Conservation (phyloP, 208 protist species). For the Trypanosoma platydactyli region DNA sequence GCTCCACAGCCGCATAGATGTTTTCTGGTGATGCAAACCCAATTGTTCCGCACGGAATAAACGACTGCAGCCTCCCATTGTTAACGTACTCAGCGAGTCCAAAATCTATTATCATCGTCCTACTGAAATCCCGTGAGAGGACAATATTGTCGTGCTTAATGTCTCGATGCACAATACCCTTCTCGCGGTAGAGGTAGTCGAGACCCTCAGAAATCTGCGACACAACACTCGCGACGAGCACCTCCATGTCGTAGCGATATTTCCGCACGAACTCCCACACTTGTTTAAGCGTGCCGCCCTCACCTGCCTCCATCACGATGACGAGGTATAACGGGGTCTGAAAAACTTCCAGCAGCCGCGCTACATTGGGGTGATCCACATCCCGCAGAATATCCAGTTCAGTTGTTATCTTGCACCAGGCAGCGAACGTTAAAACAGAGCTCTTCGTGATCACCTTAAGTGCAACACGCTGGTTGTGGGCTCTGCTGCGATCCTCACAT, state of each 20-base stretch:
- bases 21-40: constrained; percentile 79
- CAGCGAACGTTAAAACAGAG: constrained; percentile 28
- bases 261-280: constrained; percentile 42
- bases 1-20: constrained; percentile 37
- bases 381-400: constrained; percentile 53
- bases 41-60: constrained; percentile 45
- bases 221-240: constrained; percentile 62
- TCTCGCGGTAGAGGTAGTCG: constrained; percentile 64
- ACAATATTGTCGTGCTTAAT: constrained; percentile 90
- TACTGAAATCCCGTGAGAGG: constrained; percentile 56
- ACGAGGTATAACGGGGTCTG: constrained; percentile 61
- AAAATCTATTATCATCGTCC: constrained; percentile 85
- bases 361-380: constrained; percentile 59
- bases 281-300: constrained; percentile 61
- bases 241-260: constrained; percentile 42
- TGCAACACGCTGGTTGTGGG: constrained; percentile 41
- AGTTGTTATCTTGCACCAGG: constrained; percentile 49
- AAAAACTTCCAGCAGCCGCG: constrained; percentile 59
- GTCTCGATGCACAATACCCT: constrained; percentile 77
- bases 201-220: constrained; percentile 56
- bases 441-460: constrained; percentile 65
- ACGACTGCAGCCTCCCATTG: constrained; percentile 29
- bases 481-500: constrained; percentile 51
- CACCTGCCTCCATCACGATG: constrained; percentile 74
- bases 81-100: constrained; percentile 66